Conservation (phyloP, 2,329 filamentous ascomycete species). For the Venturia nashicola region DNA sequence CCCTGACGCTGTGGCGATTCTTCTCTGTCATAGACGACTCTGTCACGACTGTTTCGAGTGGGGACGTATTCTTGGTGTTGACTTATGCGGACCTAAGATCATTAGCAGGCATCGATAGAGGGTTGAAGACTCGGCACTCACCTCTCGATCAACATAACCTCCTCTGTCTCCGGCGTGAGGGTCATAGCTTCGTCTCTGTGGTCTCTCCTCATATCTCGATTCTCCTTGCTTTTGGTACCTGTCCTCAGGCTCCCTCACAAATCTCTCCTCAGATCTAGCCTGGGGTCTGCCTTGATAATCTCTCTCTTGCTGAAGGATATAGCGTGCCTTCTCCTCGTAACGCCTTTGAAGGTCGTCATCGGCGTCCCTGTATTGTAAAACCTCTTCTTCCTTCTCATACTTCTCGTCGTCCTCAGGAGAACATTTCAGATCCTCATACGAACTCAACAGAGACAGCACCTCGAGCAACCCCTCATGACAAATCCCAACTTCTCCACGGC, state of each 20-base stretch:
- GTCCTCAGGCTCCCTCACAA: not conserved
- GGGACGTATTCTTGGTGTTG: not conserved
- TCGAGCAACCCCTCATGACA: slow-evolving; percentile 23
- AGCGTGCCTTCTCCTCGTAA: not conserved
- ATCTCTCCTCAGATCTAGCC: not conserved
- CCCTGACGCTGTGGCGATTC: not conserved
- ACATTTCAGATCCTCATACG: slow-evolving; percentile 15
- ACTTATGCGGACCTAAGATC: not conserved
- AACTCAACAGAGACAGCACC: slow-evolving; percentile 23
- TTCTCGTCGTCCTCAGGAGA: not conserved
- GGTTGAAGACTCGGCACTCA: not conserved
- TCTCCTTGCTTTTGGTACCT: not conserved
- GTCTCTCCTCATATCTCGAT: not conserved
- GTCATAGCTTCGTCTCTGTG: not conserved
- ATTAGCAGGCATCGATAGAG: not conserved
- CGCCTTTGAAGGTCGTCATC: not conserved
- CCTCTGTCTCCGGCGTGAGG: not conserved
- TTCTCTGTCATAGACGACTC: not conserved
- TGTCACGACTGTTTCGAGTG: not conserved
- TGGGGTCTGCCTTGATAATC: not conserved
- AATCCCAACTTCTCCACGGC: slow-evolving; percentile 23
- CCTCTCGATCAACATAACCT: not conserved
- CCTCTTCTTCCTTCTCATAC: not conserved
- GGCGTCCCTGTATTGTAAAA: not conserved
- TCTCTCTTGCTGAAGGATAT: slow-evolving; percentile 3